Base-by-base conservation (phyloP, 257 asterid species). In the Solanum neorickii region DNA sequence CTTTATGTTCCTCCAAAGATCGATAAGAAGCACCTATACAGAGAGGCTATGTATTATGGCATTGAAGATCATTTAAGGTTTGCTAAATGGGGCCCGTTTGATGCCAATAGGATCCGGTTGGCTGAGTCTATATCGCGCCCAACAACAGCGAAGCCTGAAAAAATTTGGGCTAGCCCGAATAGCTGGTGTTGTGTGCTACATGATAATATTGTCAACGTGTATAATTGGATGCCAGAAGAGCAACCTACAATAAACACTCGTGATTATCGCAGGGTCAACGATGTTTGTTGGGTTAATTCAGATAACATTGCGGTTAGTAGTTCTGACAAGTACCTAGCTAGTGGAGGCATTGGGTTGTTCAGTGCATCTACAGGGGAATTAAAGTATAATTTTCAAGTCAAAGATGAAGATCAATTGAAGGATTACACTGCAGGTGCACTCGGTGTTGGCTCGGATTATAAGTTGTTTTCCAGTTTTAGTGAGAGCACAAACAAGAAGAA, bases 111-210 rank as follows among this genome's bases (percentile, higher is more conserved):
- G 87, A 95, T 94, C 90, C 92, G 87, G 18, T 72, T 93, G 20
- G 15, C 92, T 42, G 88, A 84, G 29, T 52, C 62, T 2, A 23
- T 52, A 52, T 18, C n/a, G 11, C n/a, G 62, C 62, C 20, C 8
- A 52, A 52, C 62, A 52, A 0, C 62, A 52, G 62, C n/a, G 62
- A 9, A 52, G 62, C 10, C 62, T 52, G 62, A 23, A 6, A 52
- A 18, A 10, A 96, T 96, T 60, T 90, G 97, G 83, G 98, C 98
- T 0, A 94, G 98, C 2, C 97, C 95, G 1, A 96, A 91, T 82
- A 98, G 99, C 5, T 96, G 98, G 8, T 95, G 98, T 84, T 96
- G 99, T 65, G 99, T 96, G 78, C 97, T 97, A 6, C 97, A 94
- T 60, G 99, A 98, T 4, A 92, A 96, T 73, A 90, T 96, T 94